Base-by-base conservation (phyloP, 352 stramenopile species). In the Globisporangium parvum region DNA sequence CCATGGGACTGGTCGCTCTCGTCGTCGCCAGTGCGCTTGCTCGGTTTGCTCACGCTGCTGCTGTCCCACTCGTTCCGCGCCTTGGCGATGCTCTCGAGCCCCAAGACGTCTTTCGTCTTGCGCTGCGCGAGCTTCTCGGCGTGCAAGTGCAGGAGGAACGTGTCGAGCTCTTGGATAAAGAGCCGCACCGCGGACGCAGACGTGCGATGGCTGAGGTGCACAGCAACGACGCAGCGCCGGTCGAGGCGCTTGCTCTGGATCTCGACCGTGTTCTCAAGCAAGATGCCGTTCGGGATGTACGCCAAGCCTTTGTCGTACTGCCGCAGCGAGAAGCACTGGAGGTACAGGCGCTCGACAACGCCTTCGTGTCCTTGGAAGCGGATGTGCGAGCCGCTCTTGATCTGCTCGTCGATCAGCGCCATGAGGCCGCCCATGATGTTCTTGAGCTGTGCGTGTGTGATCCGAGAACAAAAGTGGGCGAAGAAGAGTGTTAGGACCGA, bases 391-490 rank as follows among this genome's bases (percentile, higher is more conserved):
- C 84, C 84, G 57, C 75, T 90, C 48, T 89, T 88, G 62, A 94
- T 76, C 65, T 90, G 81, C 52, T 94, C 84, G 31, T 94, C 84
- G 44, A 91, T 70, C 49, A 94, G 68, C 39, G 80, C 72, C 63
- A 92, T 83, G 14, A 94, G 59, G 11, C 84, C 84, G 37, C 84
- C 84, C 69, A 94, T 87, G 17, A 88, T 86, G 59, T 94, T 94
- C 46, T 90, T 90, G 33, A 91, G 64, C 84, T 93, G 56, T n/a
- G 31, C n/a, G n/a, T n/a, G 8, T 20, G 31, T 33, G 14, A 31
- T 31, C 26, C 26, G 26, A 31, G 26, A 2, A 31, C 26, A 31
- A 6, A 31, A 31, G 26, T 2, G 26, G 6, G 26, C 15, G 9
- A 23, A 47, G n/a, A 37, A 21, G 39, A 20, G 39, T 9, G 14